phyloP scores from a whole-genome alignment of 2,329 filamentous ascomycete genomes.

The Coccinonectria pachysandricola region DNA sequence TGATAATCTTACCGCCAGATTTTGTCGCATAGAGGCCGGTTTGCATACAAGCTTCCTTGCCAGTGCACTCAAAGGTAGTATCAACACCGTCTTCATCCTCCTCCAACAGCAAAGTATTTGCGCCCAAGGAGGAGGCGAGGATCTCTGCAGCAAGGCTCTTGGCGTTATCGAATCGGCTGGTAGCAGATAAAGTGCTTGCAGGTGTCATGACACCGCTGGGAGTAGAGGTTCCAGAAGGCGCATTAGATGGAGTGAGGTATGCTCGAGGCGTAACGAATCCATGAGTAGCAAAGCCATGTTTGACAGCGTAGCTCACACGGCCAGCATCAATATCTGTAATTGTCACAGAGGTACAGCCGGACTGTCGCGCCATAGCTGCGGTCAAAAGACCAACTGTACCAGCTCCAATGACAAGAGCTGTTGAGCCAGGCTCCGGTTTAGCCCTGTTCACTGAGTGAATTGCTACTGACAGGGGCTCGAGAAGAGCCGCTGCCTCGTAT shows the following conservation, averaged over 20 bases:
- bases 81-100: conserved; percentile 61
- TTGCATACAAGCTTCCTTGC: conserved; percentile 65
- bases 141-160: conserved; percentile 40
- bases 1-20: conserved; percentile 61
- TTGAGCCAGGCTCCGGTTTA: conserved; percentile 39
- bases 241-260: conserved; percentile 32
- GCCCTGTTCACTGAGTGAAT: conserved; percentile 52
- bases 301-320: conserved; percentile 49
- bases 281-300: conserved; percentile 48
- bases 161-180: conserved; percentile 40
- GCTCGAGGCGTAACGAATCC: conserved; percentile 42
- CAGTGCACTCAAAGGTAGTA: conserved; percentile 66
- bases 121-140: conserved; percentile 28
- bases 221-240: conserved; percentile 38
- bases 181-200: conserved; percentile 33
- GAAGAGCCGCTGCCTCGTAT: conserved; percentile 48
- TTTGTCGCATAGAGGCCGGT: conserved; percentile 62
- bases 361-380: conserved; percentile 50
- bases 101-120: conserved; percentile 22
- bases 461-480: conserved; percentile 52
- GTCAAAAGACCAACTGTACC: conserved; percentile 54
- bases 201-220: conserved; percentile 33
- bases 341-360: conserved; percentile 48
- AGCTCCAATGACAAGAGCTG: conserved; percentile 53
- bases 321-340: conserved; percentile 51